These are phyloP conservation scores for Bothriochloa decipiens DNA, from an alignment of 176 grass and related monocot genomes.

Conservation along the genomic window DNA sequence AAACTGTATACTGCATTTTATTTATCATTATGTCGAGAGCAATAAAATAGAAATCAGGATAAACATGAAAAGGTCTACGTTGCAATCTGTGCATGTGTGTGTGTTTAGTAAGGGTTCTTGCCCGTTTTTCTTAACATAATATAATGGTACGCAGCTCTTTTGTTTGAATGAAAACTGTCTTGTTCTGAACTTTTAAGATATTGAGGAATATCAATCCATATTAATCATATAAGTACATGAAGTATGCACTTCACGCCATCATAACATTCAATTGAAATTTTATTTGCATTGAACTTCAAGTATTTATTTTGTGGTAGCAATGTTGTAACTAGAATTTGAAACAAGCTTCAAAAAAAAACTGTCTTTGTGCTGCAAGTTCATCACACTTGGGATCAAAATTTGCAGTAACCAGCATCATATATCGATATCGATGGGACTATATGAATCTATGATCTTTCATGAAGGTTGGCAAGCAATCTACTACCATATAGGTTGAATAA, in stretches of 20 bases:
- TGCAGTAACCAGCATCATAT: background rate
- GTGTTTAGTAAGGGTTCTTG: background rate
- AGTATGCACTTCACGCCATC: constrained; percentile 1
- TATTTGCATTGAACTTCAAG: background rate
- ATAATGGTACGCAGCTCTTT: background rate
- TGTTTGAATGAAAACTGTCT: background rate
- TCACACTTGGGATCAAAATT: background rate
- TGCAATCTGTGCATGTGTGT: background rate
- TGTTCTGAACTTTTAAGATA: constrained; percentile 5
- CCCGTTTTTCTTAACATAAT: background rate
- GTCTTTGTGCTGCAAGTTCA: background rate
- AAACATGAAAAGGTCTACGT: background rate
- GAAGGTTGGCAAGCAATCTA: constrained; percentile 20
- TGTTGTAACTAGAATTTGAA: background rate
- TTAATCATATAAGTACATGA: background rate
- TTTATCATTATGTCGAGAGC: background rate
- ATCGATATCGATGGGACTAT: background rate
- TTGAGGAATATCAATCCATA: background rate
- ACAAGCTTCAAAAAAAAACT: background rate
- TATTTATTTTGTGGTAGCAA: background rate
- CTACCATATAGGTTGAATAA: background rate
- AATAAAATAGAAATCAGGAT: background rate
- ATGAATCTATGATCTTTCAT: constrained; percentile 24
- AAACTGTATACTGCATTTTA: constrained; percentile 5
- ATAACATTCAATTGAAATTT: background rate